Evolutionary conservation across 805 yeast species (phyloP).

Genomic region (Myxozyma monticola): DNA sequence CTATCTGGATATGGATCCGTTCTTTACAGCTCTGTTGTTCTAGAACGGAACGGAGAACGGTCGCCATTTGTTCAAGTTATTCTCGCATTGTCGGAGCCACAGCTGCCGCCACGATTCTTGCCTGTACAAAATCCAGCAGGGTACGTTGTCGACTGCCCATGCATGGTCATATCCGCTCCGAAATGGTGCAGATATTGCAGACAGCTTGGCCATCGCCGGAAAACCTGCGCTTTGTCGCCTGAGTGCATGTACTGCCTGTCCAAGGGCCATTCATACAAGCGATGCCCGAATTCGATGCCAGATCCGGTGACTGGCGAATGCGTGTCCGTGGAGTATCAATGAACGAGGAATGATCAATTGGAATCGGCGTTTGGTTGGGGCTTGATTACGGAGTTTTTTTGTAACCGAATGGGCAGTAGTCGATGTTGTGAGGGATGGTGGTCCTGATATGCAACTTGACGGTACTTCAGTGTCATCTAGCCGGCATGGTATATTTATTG

Average conservation of each 20-base stretch:
- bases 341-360: no score
- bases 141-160: neutral
- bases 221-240: slow-evolving; percentile 2
- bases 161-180: slow-evolving; percentile 1
- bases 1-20: slow-evolving; percentile 6
- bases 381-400: no score
- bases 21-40: slow-evolving; percentile 2
- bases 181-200: slow-evolving; percentile 9
- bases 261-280: slow-evolving; percentile 4
- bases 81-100: neutral
- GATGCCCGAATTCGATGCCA: no score
- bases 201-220: slow-evolving; percentile 3
- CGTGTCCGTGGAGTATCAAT: no score
- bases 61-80: slow-evolving; percentile 3
- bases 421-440: no score
- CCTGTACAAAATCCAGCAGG: slow-evolving; percentile 2
- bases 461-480: no score
- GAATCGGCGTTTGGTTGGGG: no score
- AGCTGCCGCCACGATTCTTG: slow-evolving; percentile 5
- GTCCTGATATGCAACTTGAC: no score
- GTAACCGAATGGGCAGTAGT: no score
- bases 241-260: slow-evolving; percentile 5
- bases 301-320: no score
- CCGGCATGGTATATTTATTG: no score
- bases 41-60: slow-evolving; percentile 1